These are phyloP conservation scores for Ceratocystis cacaofunesta DNA, from an alignment of 2,329 filamentous ascomycete species.

Conservation along the genomic window DNA sequence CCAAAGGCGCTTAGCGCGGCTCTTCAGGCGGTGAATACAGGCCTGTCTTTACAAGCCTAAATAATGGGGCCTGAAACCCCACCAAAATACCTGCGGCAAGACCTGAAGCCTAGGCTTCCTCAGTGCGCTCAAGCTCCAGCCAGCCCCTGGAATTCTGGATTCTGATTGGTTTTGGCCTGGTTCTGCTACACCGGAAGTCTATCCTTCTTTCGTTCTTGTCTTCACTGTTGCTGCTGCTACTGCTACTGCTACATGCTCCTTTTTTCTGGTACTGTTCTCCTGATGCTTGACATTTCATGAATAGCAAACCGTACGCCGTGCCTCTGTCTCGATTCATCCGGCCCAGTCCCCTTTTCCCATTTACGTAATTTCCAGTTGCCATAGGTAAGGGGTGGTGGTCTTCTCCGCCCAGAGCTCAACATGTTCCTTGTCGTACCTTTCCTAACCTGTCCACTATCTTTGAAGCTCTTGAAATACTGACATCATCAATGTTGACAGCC, in stretches of 20 bases:
- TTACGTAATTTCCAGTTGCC: too few species aligned
- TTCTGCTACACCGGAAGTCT: neutral
- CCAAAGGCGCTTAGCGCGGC: neutral
- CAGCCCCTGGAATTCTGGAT: slow-evolving; percentile 9
- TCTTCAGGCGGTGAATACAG: neutral
- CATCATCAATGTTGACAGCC: slow-evolving; percentile 19
- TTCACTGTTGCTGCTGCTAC: neutral
- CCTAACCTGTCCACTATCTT: neutral
- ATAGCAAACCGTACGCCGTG: neutral
- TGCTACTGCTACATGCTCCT: neutral
- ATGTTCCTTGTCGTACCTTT: neutral
- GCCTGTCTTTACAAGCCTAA: neutral
- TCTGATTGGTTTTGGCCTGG: neutral
- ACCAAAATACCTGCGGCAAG: neutral
- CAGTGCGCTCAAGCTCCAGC: slow-evolving; percentile 1
- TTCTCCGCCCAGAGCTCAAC: neutral
- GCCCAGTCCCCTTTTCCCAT: too few species aligned
- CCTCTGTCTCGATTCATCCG: neutral
- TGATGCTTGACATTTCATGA: neutral
- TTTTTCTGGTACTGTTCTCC: neutral
- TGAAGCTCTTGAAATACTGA: neutral
- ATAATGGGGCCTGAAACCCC: neutral
- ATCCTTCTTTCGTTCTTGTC: neutral
- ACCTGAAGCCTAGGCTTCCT: neutral
- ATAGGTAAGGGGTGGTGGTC: too few species aligned